Evolutionary conservation across 352 stramenopile genomes (phyloP).

Genomic region (Pythium aristosporum): DNA sequence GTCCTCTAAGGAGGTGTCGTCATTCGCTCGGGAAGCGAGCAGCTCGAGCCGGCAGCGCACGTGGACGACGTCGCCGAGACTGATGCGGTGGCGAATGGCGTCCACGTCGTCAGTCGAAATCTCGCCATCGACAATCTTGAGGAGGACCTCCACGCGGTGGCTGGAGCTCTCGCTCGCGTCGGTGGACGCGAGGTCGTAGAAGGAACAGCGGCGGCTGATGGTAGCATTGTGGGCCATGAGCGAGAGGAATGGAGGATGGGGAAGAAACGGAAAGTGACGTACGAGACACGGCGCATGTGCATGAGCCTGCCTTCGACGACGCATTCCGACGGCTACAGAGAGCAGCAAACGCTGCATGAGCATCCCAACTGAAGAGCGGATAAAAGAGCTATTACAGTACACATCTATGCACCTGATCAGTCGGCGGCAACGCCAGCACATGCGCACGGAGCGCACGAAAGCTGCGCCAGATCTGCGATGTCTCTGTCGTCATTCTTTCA

Average conservation of each 20-base stretch:
- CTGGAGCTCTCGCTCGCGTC: conserved; percentile 14
- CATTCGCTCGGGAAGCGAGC: conserved; percentile 8
- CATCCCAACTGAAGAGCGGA: background rate
- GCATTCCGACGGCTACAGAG: conserved; percentile 28
- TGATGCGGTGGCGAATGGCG: conserved; percentile 55
- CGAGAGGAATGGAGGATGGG: background rate
- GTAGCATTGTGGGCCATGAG: background rate
- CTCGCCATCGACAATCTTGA: conserved; percentile 74
- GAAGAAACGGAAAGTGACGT: conserved; percentile 11
- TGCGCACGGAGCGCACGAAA: conserved; percentile 48
- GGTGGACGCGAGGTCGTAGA: conserved; percentile 64
- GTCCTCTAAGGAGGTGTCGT: background rate
- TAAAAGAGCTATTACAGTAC: background rate
- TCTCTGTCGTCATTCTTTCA: conserved; percentile 8
- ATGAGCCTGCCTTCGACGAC: conserved; percentile 70
- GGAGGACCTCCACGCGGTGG: conserved; percentile 66
- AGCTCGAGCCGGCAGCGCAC: conserved; percentile 61
- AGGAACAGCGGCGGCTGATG: conserved; percentile 63
- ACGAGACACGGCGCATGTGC: conserved; percentile 75
- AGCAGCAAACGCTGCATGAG: background rate
- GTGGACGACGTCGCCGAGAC: conserved; percentile 67
- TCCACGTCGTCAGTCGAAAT: conserved; percentile 66
- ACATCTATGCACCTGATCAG: conserved; percentile 16
- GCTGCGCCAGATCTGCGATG: conserved; percentile 32
- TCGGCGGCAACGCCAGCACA: conserved; percentile 30